phyloP scores from a whole-genome alignment of 495 filamentous ascomycete species.

The Hypoxylon subgilvum region DNA sequence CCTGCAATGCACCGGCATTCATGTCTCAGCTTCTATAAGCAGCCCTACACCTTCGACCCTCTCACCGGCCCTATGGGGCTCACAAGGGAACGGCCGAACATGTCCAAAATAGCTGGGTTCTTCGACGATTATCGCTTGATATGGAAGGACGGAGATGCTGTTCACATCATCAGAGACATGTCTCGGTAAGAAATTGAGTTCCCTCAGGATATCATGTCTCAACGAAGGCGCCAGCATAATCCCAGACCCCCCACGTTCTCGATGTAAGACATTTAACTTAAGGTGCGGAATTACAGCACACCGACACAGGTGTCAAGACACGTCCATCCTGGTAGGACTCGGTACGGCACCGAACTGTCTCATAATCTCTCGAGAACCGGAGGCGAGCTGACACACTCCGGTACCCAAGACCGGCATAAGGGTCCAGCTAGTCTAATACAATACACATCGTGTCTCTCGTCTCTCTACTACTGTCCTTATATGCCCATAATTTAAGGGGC shows the following conservation, averaged over 20 bases:
- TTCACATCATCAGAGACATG: not conserved
- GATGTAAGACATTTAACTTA: conserved; percentile 2
- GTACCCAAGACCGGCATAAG: not conserved
- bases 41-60: too few species aligned
- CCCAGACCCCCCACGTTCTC: not conserved
- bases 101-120: not conserved
- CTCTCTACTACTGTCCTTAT: too few species aligned
- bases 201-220: too few species aligned
- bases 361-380: not conserved
- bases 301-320: not conserved
- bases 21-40: conserved; percentile 20
- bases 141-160: not conserved
- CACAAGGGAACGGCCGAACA: not conserved
- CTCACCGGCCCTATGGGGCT: conserved; percentile 1
- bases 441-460: conserved; percentile 1
- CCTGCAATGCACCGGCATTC: conserved; percentile 6
- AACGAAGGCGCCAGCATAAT: not conserved
- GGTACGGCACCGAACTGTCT: not conserved
- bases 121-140: not conserved
- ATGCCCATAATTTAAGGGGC: too few species aligned
- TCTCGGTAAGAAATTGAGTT: too few species aligned
- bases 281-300: conserved; percentile 1
- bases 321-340: not conserved
- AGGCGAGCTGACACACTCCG: not conserved
- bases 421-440: not conserved